phyloP scores from a whole-genome alignment of 176 grass and related monocot genomes.

The Oryza nivara region DNA sequence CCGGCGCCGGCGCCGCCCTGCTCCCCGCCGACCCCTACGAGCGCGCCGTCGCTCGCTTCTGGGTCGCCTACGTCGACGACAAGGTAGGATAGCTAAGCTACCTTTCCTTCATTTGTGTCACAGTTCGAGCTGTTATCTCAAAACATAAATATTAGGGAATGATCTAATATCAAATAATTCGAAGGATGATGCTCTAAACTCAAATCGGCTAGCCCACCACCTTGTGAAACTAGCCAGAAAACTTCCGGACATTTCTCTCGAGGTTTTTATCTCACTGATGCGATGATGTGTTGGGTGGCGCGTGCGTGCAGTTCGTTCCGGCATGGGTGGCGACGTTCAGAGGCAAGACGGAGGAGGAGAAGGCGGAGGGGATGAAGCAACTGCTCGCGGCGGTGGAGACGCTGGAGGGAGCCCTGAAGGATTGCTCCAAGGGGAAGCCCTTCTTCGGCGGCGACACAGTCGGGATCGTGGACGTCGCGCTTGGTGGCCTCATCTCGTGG shows the following conservation, averaged over 20 bases:
- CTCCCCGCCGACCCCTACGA: conserved; percentile 50
- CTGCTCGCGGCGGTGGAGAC: background rate
- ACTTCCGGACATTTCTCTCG: too few relatives aligned
- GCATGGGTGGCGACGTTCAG: conserved; percentile 17
- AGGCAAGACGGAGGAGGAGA: conserved; percentile 34
- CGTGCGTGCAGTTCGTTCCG: background rate
- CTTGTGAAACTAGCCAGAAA: too few relatives aligned
- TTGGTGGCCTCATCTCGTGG: conserved; percentile 29
- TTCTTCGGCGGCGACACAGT: conserved; percentile 61
- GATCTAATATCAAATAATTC: too few relatives aligned
- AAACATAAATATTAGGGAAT: too few relatives aligned
- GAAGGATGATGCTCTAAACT: too few relatives aligned
- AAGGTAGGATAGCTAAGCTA: conserved; percentile 36
- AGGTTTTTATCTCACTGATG: too few relatives aligned
- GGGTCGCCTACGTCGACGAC: conserved; percentile 54
- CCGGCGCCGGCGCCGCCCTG: conserved; percentile 23
- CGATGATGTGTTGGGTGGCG: too few relatives aligned
- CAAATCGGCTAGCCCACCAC: too few relatives aligned
- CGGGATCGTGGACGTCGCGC: conserved; percentile 44
- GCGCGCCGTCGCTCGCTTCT: conserved; percentile 55
- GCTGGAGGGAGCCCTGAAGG: conserved; percentile 45
- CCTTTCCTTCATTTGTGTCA: background rate
- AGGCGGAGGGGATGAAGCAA: conserved; percentile 18
- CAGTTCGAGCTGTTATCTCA: too few relatives aligned
- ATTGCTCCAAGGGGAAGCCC: conserved; percentile 36